phyloP scores from a whole-genome alignment of 2,329 filamentous ascomycete genomes.

The Trichoderma koningii region DNA sequence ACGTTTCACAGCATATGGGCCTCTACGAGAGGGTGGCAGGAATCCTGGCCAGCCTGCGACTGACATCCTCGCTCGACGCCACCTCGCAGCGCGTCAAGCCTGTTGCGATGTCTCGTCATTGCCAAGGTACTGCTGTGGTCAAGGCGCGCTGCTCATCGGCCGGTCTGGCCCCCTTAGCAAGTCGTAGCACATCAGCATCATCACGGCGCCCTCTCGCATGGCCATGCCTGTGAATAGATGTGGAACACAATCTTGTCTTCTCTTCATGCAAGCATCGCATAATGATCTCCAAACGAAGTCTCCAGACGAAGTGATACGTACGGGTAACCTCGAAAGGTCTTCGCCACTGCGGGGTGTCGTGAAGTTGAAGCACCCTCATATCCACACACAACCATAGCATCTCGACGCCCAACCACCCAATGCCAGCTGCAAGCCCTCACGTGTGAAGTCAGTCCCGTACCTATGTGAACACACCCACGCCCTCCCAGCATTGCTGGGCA shows the following conservation, averaged over 20 bases:
- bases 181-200: neutral
- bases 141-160: neutral
- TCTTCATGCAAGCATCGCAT: neutral
- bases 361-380: too few species aligned
- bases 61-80: neutral
- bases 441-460: too few species aligned
- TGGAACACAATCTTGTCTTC: neutral
- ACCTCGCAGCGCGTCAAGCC: constrained; percentile 3
- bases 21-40: neutral
- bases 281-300: too few species aligned
- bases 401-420: too few species aligned
- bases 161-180: too few species aligned
- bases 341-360: too few species aligned
- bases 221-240: neutral
- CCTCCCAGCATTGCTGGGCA: too few species aligned
- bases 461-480: too few species aligned
- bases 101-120: neutral
- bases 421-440: too few species aligned
- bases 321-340: too few species aligned
- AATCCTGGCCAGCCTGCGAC: neutral
- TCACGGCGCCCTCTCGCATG: neutral
- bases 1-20: neutral
- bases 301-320: too few species aligned
- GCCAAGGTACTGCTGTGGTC: neutral
- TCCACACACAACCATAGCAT: too few species aligned